Percentiles rank a stretch among this genome's conserved stretches.
Evolutionary conservation across 495 filamentous ascomycete genomes (phyloP).

Genomic region (Beverwykella pulmonaria): DNA sequence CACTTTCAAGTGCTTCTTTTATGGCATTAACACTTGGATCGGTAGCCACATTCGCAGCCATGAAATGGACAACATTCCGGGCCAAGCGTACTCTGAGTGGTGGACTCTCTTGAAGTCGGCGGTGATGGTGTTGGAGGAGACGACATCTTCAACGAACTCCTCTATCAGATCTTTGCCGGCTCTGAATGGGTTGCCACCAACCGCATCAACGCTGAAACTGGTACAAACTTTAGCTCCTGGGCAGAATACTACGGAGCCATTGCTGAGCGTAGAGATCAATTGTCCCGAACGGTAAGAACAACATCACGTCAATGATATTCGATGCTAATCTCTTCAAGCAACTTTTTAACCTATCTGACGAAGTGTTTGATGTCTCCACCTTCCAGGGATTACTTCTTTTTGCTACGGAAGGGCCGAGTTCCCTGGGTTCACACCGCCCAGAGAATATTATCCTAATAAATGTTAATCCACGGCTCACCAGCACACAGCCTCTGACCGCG

Average conservation of each 20-base stretch:
- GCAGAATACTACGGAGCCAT: slow-evolving; percentile 56
- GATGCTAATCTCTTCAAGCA: no score
- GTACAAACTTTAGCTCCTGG: slow-evolving; percentile 56
- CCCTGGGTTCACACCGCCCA: no score
- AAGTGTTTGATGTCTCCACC: slow-evolving; percentile 44
- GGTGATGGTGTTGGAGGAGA: background rate
- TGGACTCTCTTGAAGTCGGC: slow-evolving; percentile 5
- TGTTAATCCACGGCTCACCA: no score
- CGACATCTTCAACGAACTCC: background rate
- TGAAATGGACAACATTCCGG: slow-evolving; percentile 12
- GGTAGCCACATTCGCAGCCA: slow-evolving; percentile 26
- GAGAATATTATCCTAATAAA: slow-evolving; percentile 54
- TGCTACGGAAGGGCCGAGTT: no score
- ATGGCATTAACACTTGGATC: slow-evolving; percentile 4
- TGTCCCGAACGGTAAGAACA: no score
- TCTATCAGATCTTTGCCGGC: slow-evolving; percentile 12
- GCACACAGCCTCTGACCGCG: no score
- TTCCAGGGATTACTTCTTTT: slow-evolving; percentile 46
- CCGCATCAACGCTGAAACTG: slow-evolving; percentile 51
- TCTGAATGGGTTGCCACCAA: slow-evolving; percentile 51
- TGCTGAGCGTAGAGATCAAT: no score
- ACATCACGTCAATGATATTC: no score
- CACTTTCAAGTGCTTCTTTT: slow-evolving; percentile 32
- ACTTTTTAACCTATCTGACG: slow-evolving; percentile 55
- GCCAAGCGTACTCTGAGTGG: slow-evolving; percentile 3